Evolutionary conservation across 768 basidiomycete genomes (phyloP).

Genomic region (Boletus tomentosulus): DNA sequence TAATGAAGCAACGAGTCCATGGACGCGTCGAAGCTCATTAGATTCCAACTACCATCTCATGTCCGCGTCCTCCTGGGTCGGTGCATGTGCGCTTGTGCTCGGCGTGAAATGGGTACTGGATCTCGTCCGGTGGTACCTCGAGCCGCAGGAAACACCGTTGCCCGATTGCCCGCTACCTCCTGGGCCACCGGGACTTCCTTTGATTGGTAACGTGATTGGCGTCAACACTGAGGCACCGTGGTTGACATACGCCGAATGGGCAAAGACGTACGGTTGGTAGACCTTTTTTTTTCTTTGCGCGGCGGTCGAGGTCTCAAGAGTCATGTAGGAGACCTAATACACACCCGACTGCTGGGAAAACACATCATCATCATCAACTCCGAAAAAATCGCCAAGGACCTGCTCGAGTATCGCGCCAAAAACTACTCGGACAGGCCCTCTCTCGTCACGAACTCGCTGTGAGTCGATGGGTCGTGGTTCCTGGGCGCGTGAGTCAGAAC

Average conservation of each 20-base stretch:
- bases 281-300: background rate
- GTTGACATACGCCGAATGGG: conserved; percentile 37
- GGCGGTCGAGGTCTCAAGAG: background rate
- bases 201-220: conserved; percentile 37
- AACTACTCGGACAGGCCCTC: conserved; percentile 50
- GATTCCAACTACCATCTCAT: background rate
- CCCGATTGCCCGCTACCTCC: conserved; percentile 25
- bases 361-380: conserved; percentile 43
- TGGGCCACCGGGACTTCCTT: conserved; percentile 33
- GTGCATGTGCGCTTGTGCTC: background rate
- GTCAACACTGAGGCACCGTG: conserved; percentile 32
- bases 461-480: background rate
- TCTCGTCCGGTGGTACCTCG: background rate
- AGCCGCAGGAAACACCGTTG: background rate
- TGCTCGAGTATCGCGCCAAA: conserved; percentile 42
- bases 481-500: too few species aligned
- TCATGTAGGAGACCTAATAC: conserved; percentile 39
- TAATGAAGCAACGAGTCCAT: background rate
- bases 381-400: conserved; percentile 38
- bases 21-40: background rate
- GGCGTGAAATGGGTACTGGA: background rate
- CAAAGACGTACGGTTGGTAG: conserved; percentile 28
- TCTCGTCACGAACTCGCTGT: conserved; percentile 15
- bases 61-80: conserved; percentile 2
- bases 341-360: conserved; percentile 43